A percentile compares a stretch with the other conserved stretches of the same genome.
Conservation (phyloP, 2,329 filamentous ascomycete species). For the Xylariaceae sp. region DNA sequence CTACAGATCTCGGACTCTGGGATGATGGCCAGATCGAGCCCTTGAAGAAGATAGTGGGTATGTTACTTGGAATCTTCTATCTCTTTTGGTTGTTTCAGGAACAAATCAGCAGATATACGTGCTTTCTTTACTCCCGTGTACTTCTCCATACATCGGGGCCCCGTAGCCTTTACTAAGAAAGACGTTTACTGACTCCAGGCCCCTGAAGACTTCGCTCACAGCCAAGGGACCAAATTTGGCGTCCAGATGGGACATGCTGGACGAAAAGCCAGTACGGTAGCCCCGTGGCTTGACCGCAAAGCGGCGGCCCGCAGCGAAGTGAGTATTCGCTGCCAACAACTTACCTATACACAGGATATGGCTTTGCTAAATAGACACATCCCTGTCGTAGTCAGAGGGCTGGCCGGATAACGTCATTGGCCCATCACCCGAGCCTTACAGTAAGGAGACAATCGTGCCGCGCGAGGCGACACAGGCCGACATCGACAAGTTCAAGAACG, state of each 20-base stretch:
- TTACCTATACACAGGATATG: no score
- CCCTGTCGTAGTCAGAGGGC: constrained; percentile 32
- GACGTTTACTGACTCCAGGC: no score
- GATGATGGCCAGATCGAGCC: constrained; percentile 43
- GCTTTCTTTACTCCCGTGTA: no score
- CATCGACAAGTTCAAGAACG: constrained; percentile 42
- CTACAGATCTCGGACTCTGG: constrained; percentile 24
- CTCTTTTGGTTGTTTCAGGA: no score
- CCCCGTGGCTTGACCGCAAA: constrained; percentile 32
- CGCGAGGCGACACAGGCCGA: constrained; percentile 41
- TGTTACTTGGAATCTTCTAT: no score
- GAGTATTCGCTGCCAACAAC: constrained; percentile 4
- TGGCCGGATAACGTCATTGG: constrained; percentile 41
- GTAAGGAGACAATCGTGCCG: constrained; percentile 32
- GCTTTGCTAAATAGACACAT: no score
- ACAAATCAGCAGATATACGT: no score
- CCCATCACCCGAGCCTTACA: constrained; percentile 37
- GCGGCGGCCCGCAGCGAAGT: constrained; percentile 28
- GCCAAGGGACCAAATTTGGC: constrained; percentile 38
- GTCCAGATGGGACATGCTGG: constrained; percentile 43
- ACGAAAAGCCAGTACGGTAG: constrained; percentile 38
- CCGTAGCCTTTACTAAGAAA: no score
- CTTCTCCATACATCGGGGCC: no score
- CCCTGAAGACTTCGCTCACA: constrained; percentile 35
- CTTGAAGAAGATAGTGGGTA: constrained; percentile 35